Evolutionary conservation across 2,329 filamentous ascomycete species (phyloP), one percentile per base, ranked within the genome.

Genomic region (Colletotrichum sp.): DNA sequence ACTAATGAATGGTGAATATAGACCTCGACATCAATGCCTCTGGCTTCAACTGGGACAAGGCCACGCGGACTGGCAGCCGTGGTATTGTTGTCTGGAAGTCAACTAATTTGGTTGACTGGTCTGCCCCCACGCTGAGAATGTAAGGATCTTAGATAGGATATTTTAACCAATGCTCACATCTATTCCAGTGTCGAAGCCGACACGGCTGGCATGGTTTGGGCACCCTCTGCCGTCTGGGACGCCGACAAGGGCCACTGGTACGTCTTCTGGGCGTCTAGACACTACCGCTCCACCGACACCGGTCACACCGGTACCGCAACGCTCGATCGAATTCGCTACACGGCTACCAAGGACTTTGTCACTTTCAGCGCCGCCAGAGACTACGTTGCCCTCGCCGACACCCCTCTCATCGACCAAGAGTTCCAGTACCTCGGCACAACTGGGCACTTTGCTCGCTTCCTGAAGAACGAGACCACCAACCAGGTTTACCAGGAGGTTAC

Each of bases 311-410:
- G 87, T 4, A 76, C 77, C 0, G 82, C 86, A 0, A 81, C 77
- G 9, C 78, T 83, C 0, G 84, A 84, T 66, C 78, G 81, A 8
- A 88, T 89, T 67, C 85, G 88, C 31, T 88, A 87, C 75, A 85
- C 88, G 4, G 85, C 87, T 16, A 90, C 88, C 1, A 82, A 78
- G 18, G 87, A 90, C 78, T 90, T 90, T 73, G 78, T 81, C 57
- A 86, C 83, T 2, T 90, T 90, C 77, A 83, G 82, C 64, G 73
- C 81, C 1, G 85, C 88, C 0, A 73, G 80, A 43, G 84, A 87
- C 66, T 88, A 88, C 77, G 78, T 86, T 68, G 83, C 86, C 34
- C 77, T 80, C 13, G 73, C 81, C 3, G 81, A 81, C 18, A 87
- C 83, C 5, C 83, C 84, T 3, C 78, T 89, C 47, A 90, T 89